These are phyloP conservation scores for Cordyceps cateniannulata DNA, from an alignment of 2,329 filamentous ascomycete species.

Conservation along the genomic window DNA sequence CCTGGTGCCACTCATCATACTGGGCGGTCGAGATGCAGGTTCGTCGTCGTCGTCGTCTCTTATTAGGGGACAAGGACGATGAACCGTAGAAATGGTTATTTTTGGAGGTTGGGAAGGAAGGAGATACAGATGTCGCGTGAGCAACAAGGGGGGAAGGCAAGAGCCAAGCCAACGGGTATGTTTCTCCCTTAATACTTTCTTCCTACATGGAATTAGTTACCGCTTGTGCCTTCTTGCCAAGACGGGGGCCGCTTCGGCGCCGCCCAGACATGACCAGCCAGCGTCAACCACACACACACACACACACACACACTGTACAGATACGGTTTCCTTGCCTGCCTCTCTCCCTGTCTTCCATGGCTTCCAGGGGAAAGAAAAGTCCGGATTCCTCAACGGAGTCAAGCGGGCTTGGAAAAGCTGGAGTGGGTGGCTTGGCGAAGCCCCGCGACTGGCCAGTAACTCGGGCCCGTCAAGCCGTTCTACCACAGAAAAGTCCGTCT, in stretches of 20 bases:
- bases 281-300: background rate
- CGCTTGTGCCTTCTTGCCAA: background rate
- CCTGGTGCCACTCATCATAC: slow-evolving; percentile 3
- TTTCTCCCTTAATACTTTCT: background rate
- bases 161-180: background rate
- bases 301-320: no score
- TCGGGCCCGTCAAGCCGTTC: background rate
- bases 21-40: background rate
- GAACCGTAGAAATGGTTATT: background rate
- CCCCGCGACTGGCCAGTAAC: slow-evolving; percentile 1
- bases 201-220: background rate
- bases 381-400: background rate
- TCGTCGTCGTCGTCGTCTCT: no score
- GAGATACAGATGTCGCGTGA: slow-evolving; percentile 4
- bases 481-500: background rate
- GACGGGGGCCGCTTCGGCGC: slow-evolving; percentile 5
- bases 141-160: background rate
- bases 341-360: no score
- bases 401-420: slow-evolving; percentile 3
- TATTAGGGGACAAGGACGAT: background rate
- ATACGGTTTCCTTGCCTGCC: no score
- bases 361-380: background rate
- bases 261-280: background rate
- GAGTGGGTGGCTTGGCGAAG: slow-evolving; percentile 6
- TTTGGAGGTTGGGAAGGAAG: background rate